Evolutionary conservation across 75 land plant species (phyloP), one percentile per base, ranked within the genome.

Genomic region (Picea glauca): DNA sequence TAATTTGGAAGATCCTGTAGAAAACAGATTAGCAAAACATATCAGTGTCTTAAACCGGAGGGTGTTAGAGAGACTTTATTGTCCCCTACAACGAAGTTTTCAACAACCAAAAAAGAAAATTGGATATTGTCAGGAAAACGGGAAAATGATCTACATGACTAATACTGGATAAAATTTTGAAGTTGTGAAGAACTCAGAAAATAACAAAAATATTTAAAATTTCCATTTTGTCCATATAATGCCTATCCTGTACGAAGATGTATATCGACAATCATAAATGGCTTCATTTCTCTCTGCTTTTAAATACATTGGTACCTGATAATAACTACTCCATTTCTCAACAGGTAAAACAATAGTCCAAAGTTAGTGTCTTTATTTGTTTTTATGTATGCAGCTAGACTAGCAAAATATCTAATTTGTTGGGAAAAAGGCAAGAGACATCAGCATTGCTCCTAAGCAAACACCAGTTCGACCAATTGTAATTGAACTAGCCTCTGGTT

Each of bases 1-100:
- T 94, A 97, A 79, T 97, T 97, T 32, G 99, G 99, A 74, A 97
- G 85, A 87, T 97, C 99, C 98, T 96, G 90, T 23, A 81, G 38
- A 31, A 60, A 46, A n/a, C 26, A 70, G 43, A 43, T 4, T 2
- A 43, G 74, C 26, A 18, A n/a, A 50, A 50, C 56, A 40, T 43
- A 9, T 70, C 21, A 70, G 23, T 40, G 23, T 70, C n/a, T 46
- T 3, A 43, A 43, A 9, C 74, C 56, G 11, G 12, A 70, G 26
- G n/a, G n/a, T 43, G 43, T n/a, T 43, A 20, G n/a, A 8, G 43
- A 43, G 20, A n/a, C 56, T n/a, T 70, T n/a, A 17, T 43, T 21
- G 11, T 70, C 12, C 56, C 56, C 0, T 40, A 18, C 9, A n/a
- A 43, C 0, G 54, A 11, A 40, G 26, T 7, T 17, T n/a, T 70